Conservation (phyloP, 2,329 filamentous ascomycete genomes). For the Delphinella strobiligena region DNA sequence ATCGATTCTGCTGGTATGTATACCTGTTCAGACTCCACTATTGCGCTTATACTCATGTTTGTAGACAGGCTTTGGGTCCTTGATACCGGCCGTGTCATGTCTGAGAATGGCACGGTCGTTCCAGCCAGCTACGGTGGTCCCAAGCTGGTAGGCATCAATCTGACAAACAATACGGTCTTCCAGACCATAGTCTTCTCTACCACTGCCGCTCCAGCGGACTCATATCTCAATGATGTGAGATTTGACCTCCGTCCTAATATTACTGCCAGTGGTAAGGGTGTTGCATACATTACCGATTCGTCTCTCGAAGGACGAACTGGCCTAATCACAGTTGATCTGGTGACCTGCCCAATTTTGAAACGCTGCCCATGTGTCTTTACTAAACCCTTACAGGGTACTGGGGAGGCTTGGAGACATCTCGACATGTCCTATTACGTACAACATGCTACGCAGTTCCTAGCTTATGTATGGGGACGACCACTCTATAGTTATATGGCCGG, state of each 20-base stretch:
- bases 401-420: conserved; percentile 39
- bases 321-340: conserved; percentile 39
- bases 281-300: conserved; percentile 44
- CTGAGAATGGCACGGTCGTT: conserved; percentile 32
- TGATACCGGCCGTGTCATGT: conserved; percentile 38
- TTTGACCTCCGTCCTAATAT: conserved; percentile 37
- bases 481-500: conserved; percentile 30
- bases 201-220: conserved; percentile 34
- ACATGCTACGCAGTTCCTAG: conserved; percentile 33
- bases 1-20: conserved; percentile 35
- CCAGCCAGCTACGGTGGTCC: conserved; percentile 35
- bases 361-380: too few species aligned
- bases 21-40: too few species aligned
- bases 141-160: conserved; percentile 38
- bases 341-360: too few species aligned
- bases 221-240: conserved; percentile 43
- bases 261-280: conserved; percentile 30
- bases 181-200: conserved; percentile 39
- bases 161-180: conserved; percentile 33
- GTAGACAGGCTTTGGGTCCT: conserved; percentile 44
- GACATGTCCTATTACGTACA: conserved; percentile 29
- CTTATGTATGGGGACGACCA: conserved; percentile 37
- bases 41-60: too few species aligned
- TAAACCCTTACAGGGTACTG: too few species aligned
- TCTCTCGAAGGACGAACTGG: conserved; percentile 37